Evolutionary conservation across 2,329 filamentous ascomycete species (phyloP), one percentile per base, ranked within the genome.

Genomic region (Epichloe gansuensis): DNA sequence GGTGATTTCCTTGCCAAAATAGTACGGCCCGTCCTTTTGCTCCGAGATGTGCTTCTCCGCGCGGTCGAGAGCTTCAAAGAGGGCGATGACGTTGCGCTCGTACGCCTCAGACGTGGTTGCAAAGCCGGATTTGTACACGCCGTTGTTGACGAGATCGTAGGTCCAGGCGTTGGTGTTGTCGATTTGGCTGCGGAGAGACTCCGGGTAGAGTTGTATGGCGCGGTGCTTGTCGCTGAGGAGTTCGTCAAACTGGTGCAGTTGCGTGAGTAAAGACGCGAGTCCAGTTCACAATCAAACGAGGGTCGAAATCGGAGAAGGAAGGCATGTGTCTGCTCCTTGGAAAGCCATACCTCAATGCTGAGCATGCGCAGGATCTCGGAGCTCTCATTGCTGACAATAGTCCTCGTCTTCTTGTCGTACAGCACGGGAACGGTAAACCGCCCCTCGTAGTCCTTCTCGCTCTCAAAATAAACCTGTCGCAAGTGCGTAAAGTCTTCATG

Each of bases 341-440:
- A 52, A 44, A 44, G 7, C 4, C 64, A 17, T 50, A 89, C 89
- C 62, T 82, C 87, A 43, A 76, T 77, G 65, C 87, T 87, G 56
- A 96, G 74, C 87, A 95, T 95, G 64, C 91, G 83, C 66, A 95
- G 83, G 65, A 96, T 95, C 72, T 96, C 91, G 59, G 84, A 83
- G 68, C 86, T 89, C 76, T 95, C 91, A 60, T 96, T 96, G 78
- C 78, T 93, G 56, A 95, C 90, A 63, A 95, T 94, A 37, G 74
- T 79, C 62, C 83, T 78, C 50, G 74, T 71, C 72, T 85, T 82
- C 71, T 81, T 88, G 70, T 95, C 88, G 71, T 86, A 94, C 52
- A 96, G 75, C 3, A 88, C 85, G 0, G 91, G 91, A 15, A 96
- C 91, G 0, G 91, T 95, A 67, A 91, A 95, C 12, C 91, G 80